These are phyloP conservation scores for Aspergillus kassunensis DNA, from an alignment of 495 filamentous ascomycete genomes.

Conservation along the genomic window DNA sequence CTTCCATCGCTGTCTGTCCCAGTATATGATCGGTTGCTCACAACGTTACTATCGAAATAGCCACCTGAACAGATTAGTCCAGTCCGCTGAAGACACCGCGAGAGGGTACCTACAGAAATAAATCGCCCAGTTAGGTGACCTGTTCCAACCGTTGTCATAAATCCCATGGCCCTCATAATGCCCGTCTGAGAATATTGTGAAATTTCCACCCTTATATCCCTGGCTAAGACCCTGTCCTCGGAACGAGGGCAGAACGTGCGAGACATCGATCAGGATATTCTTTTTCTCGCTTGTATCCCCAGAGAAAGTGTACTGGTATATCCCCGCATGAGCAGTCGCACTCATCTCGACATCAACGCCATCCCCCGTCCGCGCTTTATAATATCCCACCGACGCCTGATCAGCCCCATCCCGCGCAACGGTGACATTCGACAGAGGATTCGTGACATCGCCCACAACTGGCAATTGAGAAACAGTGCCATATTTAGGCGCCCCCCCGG, in stretches of 20 bases:
- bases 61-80: conserved; percentile 34
- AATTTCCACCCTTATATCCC: conserved; percentile 61
- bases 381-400: conserved; percentile 58
- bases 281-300: conserved; percentile 32
- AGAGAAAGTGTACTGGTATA: conserved; percentile 62
- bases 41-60: conserved; percentile 49
- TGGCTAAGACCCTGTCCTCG: conserved; percentile 58
- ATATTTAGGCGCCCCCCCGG: conserved; percentile 72
- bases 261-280: conserved; percentile 61
- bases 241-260: conserved; percentile 63
- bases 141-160: conserved; percentile 64
- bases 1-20: conserved; percentile 27
- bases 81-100: neutral
- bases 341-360: conserved; percentile 58
- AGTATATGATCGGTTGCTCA: conserved; percentile 28
- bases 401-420: conserved; percentile 48
- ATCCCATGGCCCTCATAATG: conserved; percentile 62
- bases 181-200: conserved; percentile 47
- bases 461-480: conserved; percentile 66
- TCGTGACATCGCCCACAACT: conserved; percentile 44
- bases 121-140: conserved; percentile 57
- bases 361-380: conserved; percentile 50
- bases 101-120: conserved; percentile 52
- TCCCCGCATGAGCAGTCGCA: conserved; percentile 58
- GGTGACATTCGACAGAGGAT: conserved; percentile 58